Base-by-base conservation (phyloP, 2,329 filamentous ascomycete species). In the Alternaria sp. region DNA sequence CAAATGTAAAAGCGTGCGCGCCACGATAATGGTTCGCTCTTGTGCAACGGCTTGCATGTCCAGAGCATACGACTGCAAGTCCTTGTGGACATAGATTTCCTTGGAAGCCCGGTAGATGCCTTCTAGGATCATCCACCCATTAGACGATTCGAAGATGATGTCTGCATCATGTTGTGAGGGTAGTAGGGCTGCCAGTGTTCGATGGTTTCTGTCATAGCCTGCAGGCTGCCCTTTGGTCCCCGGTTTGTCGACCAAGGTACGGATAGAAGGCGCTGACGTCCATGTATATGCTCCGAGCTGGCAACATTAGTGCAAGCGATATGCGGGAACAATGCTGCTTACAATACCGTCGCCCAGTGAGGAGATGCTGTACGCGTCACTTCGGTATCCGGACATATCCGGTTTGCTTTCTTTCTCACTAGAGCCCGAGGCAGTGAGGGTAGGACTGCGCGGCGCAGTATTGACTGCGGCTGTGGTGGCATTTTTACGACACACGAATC, bases 121-220 rank as follows among this genome's bases (percentile, higher is more conserved):
- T 2, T 64, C 60, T 18, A 77, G 54, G 18, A 75, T 74, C 71
- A 73, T 78, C 75, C 75, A 78, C 22, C 73, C 73, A 49, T 78
- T 77, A 1, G 74, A 74, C 2, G 73, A 75, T 52, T 75, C 73
- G 30, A 77, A 77, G 16, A 78, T 75, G 52, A 77, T 67, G 48
- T 77, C 67, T 36, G 75, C 73, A 64, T 78, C 75, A 44, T 74
- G 67, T 58, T 78, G 75, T 11, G 75, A 76, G 0, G 75, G 75
- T 26, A 78, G 53, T n/a, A 77, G 62, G 11, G 68, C 70, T 7
- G 62, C 55, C 36, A 78, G 51, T 14, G 66, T 63, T 34, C 62
- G 68, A 39, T 70, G 75, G 1, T 63, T 49, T 8, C 62, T 48
- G 36, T 76, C 75, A 30, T 39, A 39, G 11, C n/a, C 52, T 11